A percentile compares a stretch with the other conserved stretches of the same genome.
phyloP scores from a whole-genome alignment of 139 green algal genomes.

The Asterochloris sp. region DNA sequence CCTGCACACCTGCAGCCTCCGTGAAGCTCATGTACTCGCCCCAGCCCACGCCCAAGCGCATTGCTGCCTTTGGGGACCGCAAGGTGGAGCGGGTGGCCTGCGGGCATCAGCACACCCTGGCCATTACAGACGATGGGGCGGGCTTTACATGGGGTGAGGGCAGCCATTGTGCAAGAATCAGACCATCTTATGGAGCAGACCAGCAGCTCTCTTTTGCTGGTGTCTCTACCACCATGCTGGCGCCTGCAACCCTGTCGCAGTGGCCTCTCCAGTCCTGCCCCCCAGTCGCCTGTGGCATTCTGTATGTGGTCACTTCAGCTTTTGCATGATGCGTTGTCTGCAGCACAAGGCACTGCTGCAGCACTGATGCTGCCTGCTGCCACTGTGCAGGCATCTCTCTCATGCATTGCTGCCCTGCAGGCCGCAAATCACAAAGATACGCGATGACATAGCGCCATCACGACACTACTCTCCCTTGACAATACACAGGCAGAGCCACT shows the following conservation, averaged over 20 bases:
- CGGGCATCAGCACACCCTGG: conserved; percentile 82
- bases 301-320: no score
- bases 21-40: conserved; percentile 90
- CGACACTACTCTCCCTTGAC: no score
- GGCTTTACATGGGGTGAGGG: conserved; percentile 75
- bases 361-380: no score
- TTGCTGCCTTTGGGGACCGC: conserved; percentile 53
- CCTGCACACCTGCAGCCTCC: conserved; percentile 35
- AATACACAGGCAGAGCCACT: not conserved
- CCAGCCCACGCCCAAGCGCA: conserved; percentile 65
- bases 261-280: no score
- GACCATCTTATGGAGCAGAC: not conserved
- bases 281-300: no score
- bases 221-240: not conserved
- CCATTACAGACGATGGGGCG: conserved; percentile 40
- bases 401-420: no score
- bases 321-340: no score
- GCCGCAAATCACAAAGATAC: no score
- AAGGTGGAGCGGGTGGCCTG: conserved; percentile 67
- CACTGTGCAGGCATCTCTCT: no score
- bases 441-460: no score
- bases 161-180: not conserved
- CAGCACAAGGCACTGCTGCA: no score
- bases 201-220: not conserved
- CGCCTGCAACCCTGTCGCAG: no score